phyloP scores from a whole-genome alignment of 1,284 basidiomycete genomes.

The Laetiporus sulphureus region DNA sequence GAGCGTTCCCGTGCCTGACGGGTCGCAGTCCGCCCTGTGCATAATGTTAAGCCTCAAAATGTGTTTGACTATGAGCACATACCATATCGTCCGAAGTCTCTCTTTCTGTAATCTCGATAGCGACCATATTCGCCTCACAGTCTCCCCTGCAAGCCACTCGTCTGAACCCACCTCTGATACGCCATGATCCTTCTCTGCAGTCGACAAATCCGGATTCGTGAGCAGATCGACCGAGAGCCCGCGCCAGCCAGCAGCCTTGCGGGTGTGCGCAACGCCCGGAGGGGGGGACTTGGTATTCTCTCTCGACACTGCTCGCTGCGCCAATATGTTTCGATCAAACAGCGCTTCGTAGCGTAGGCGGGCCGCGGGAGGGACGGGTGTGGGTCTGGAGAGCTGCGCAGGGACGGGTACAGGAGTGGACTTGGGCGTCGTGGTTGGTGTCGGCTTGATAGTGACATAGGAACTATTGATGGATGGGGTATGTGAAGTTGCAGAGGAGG shows the following conservation, averaged over 20 bases:
- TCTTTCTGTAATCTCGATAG: slow-evolving; percentile 48
- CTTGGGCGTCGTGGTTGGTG: slow-evolving; percentile 17
- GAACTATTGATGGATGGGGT: slow-evolving; percentile 59
- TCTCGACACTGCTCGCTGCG: slow-evolving; percentile 30
- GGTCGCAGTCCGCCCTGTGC: slow-evolving; percentile 62
- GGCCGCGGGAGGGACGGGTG: slow-evolving; percentile 58
- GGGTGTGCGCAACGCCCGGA: slow-evolving; percentile 37
- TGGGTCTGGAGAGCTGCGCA: slow-evolving; percentile 37
- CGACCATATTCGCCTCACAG: slow-evolving; percentile 58
- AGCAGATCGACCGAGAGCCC: slow-evolving; percentile 70
- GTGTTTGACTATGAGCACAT: too few species aligned
- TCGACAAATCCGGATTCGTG: slow-evolving; percentile 34
- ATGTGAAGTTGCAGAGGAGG: slow-evolving; percentile 37
- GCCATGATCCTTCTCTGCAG: slow-evolving; percentile 15
- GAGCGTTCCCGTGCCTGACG: slow-evolving; percentile 44
- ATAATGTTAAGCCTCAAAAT: too few species aligned
- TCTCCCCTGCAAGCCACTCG: slow-evolving; percentile 47
- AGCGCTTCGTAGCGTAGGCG: slow-evolving; percentile 60
- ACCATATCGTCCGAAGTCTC: slow-evolving; percentile 64
- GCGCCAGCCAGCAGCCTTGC: slow-evolving; percentile 68
- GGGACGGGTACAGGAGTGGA: slow-evolving; percentile 11
- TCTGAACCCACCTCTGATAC: slow-evolving; percentile 28
- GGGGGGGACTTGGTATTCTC: slow-evolving; percentile 16
- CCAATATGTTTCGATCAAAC: slow-evolving; percentile 52
- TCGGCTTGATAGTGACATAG: slow-evolving; percentile 34